phyloP scores from a whole-genome alignment of 139 green algal genomes.

The Pleodorina starrii region DNA sequence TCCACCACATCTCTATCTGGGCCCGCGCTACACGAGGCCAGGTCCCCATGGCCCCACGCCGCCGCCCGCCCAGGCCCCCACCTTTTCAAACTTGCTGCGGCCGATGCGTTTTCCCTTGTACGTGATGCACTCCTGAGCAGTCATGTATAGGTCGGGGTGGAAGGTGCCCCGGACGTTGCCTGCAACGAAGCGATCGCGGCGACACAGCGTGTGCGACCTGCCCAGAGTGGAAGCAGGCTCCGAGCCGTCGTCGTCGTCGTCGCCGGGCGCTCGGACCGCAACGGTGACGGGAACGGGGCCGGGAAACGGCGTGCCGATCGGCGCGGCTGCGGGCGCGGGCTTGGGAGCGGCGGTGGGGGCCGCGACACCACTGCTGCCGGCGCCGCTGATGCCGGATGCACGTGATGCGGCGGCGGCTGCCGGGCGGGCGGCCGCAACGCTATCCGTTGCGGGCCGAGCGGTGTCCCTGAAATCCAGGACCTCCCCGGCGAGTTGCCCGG shows the following conservation, averaged over 20 bases:
- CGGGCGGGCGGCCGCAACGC: too few species aligned
- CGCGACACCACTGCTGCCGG: neutral
- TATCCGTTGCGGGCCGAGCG: too few species aligned
- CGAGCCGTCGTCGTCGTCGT: neutral
- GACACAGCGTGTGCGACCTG: neutral
- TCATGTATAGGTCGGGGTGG: conserved; percentile 25
- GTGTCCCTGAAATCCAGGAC: too few species aligned
- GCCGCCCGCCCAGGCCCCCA: too few species aligned
- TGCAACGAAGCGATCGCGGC: neutral
- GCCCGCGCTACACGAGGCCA: too few species aligned
- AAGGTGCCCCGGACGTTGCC: neutral
- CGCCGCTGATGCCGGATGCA: too few species aligned
- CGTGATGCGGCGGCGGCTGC: too few species aligned
- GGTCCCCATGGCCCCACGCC: too few species aligned
- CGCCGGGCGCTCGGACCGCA: neutral
- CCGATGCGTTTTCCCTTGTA: neutral
- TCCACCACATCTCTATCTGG: too few species aligned
- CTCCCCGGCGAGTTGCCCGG: neutral
- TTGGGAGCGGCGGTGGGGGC: neutral
- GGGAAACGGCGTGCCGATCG: neutral
- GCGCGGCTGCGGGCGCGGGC: neutral
- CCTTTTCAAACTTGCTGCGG: conserved; percentile 23
- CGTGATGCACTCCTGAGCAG: conserved; percentile 1
- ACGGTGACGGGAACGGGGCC: conserved; percentile 11
- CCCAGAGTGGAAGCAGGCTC: neutral